Evolutionary conservation across 257 asterid species (phyloP).

Genomic region (Primulina tabacum): DNA sequence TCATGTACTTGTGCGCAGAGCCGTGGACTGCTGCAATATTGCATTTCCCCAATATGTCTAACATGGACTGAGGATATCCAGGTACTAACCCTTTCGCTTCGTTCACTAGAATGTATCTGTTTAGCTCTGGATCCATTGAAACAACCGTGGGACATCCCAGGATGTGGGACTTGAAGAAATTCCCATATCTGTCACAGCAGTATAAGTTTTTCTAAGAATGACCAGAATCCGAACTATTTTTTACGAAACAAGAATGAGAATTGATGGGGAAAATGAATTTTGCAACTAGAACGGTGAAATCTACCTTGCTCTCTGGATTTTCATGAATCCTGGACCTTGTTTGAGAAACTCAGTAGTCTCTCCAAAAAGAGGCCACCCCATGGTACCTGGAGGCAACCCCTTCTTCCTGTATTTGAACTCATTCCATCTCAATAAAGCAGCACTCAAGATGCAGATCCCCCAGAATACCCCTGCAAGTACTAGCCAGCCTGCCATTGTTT

Average conservation of each 20-base stretch:
- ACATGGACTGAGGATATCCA: constrained; percentile 81
- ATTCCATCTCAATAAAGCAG: constrained; percentile 85
- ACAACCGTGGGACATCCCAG: constrained; percentile 81
- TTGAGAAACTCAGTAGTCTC: constrained; percentile 95
- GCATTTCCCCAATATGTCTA: constrained; percentile 74
- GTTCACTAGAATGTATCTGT: constrained; percentile 66
- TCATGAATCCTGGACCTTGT: constrained; percentile 94
- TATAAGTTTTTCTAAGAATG: neutral
- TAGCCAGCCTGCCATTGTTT: constrained; percentile 69
- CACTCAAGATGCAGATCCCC: constrained; percentile 64
- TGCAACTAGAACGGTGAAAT: constrained; percentile 16
- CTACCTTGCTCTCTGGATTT: constrained; percentile 86
- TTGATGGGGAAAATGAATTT: neutral
- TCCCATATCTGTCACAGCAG: constrained; percentile 56
- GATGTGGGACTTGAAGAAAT: constrained; percentile 76
- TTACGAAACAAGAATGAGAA: neutral
- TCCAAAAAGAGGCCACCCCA: constrained; percentile 99
- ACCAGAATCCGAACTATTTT: neutral
- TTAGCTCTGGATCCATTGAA: constrained; percentile 85
- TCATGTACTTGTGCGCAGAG: constrained; percentile 66
- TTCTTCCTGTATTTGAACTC: constrained; percentile 71
- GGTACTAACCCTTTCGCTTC: constrained; percentile 89
- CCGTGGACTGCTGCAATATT: constrained; percentile 84
- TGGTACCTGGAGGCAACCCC: constrained; percentile 94
- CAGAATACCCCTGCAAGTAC: constrained; percentile 50